These are phyloP conservation scores for Tetrapisispora iriomotensis DNA, from an alignment of 805 yeast genomes.

Conservation along the genomic window DNA sequence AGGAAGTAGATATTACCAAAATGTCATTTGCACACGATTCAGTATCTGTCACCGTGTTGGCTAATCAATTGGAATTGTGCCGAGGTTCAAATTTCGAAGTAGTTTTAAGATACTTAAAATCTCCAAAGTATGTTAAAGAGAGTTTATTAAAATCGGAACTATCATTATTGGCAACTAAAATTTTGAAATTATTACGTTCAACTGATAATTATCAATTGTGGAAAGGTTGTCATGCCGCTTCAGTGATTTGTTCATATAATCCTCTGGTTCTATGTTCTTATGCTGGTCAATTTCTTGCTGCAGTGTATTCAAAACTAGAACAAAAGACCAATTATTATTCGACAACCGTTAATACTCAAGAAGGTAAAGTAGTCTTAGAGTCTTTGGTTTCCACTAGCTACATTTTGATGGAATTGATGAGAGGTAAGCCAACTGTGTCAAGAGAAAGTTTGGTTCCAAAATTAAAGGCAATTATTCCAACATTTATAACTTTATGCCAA, in stretches of 20 bases:
- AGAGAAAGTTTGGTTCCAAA: conserved; percentile 79
- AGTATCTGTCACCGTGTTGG: conserved; percentile 18
- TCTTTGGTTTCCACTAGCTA: conserved; percentile 26
- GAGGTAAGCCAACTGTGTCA: conserved; percentile 75
- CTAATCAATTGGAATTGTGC: conserved; percentile 21
- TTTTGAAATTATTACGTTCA: conserved; percentile 36
- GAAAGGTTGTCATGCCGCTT: conserved; percentile 48
- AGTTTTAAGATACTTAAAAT: conserved; percentile 18
- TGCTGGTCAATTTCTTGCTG: conserved; percentile 22
- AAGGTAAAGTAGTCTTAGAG: conserved; percentile 17
- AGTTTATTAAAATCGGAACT: conserved; percentile 25
- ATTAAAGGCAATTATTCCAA: conserved; percentile 49
- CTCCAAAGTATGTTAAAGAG: conserved; percentile 24
- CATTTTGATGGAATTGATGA: conserved; percentile 35
- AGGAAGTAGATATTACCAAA: neutral
- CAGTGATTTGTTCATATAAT: conserved; percentile 34
- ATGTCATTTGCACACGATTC: neutral
- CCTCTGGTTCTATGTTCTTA: conserved; percentile 29
- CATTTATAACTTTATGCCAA: conserved; percentile 38
- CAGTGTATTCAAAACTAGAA: conserved; percentile 22
- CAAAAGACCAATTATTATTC: conserved; percentile 18
- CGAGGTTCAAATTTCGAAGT: conserved; percentile 24
- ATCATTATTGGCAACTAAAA: conserved; percentile 27
- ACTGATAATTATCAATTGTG: conserved; percentile 40
- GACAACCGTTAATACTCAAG: conserved; percentile 12